phyloP scores from a whole-genome alignment of 116 monocot species.

The Phalaenopsis hybrid region DNA sequence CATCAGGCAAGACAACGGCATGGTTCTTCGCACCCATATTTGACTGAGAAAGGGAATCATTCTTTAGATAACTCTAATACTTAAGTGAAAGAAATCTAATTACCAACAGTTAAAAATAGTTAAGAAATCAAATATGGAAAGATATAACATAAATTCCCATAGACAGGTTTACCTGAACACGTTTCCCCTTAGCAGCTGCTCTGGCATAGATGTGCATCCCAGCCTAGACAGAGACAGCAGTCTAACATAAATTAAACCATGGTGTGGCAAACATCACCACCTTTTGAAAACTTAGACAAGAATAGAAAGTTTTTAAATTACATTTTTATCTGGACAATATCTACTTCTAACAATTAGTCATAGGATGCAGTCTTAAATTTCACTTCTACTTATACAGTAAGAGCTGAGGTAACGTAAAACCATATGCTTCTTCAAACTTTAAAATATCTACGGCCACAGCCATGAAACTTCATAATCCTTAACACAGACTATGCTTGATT shows the following conservation, averaged over 20 bases:
- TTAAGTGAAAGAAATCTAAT: not conserved
- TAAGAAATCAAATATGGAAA: not conserved
- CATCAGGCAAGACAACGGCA: constrained; percentile 92
- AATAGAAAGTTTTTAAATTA: not conserved
- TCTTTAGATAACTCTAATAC: not conserved
- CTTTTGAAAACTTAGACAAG: not conserved
- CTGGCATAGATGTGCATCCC: constrained; percentile 97
- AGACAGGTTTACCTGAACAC: constrained; percentile 63
- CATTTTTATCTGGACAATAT: not conserved
- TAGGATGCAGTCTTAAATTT: not conserved
- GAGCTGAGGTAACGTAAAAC: not conserved
- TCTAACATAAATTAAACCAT: constrained; percentile 1
- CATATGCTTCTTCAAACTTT: not conserved
- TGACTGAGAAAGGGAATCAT: constrained; percentile 35
- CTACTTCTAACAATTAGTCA: constrained; percentile 2
- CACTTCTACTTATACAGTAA: not conserved
- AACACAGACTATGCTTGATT: not conserved
- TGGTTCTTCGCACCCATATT: constrained; percentile 99
- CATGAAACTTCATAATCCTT: not conserved
- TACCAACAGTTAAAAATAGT: not conserved
- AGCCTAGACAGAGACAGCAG: constrained; percentile 42
- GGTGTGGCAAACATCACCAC: not conserved
- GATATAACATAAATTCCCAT: not conserved
- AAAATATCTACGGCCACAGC: not conserved
- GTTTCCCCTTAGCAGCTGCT: constrained; percentile 91